Percentiles rank a stretch among this genome's conserved stretches.
phyloP scores from a whole-genome alignment of 768 basidiomycete species.

The Dacryopinax spathularia region DNA sequence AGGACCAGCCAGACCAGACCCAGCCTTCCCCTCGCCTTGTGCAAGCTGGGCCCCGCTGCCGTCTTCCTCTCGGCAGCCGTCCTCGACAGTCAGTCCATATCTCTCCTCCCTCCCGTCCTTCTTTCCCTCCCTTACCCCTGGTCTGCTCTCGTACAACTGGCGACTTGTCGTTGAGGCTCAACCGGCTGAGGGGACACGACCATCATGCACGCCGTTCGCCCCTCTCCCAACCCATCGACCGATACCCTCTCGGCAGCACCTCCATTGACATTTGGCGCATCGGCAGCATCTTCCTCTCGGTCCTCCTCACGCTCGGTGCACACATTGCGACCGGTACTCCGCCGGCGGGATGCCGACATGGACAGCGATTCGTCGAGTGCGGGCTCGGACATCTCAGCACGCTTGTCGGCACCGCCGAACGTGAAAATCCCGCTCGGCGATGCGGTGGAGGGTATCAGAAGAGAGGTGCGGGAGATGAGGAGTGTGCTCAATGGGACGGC shows the following conservation, averaged over 20 bases:
- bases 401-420: not conserved
- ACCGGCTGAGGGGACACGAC: not conserved
- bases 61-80: not conserved
- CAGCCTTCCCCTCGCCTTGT: not conserved
- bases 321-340: not conserved
- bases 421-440: constrained; percentile 1
- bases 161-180: not conserved
- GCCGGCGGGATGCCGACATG: not conserved
- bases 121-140: not conserved
- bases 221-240: not conserved
- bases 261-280: not conserved
- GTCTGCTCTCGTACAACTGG: not conserved
- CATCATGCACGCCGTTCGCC: not conserved
- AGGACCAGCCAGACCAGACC: not conserved
- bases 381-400: not conserved
- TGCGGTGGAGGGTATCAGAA: not conserved
- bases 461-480: constrained; percentile 1
- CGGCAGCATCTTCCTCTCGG: not conserved
- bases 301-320: not conserved
- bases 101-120: not conserved
- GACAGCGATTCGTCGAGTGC: constrained; percentile 1
- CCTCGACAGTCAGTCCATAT: not conserved
- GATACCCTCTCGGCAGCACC: constrained; percentile 1
- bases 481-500: constrained; percentile 2
- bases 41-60: not conserved